These are phyloP conservation scores for Pulveroboletus sp. DNA, from an alignment of 1,284 basidiomycete genomes.

Conservation along the genomic window DNA sequence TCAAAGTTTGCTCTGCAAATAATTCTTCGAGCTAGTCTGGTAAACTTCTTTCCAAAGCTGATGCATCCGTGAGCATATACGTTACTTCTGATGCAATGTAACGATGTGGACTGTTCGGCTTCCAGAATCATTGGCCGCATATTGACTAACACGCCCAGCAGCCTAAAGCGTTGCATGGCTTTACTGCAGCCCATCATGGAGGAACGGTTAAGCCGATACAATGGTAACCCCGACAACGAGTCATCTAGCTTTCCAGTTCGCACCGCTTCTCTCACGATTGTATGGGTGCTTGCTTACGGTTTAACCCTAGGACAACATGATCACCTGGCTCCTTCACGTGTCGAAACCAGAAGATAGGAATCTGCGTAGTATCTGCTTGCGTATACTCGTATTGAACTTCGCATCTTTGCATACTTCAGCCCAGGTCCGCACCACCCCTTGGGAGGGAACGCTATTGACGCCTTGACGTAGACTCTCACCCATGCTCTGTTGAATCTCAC, in stretches of 20 bases:
- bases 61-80: constrained; percentile 36
- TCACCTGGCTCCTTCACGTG: constrained; percentile 49
- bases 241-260: constrained; percentile 27
- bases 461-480: constrained; percentile 34
- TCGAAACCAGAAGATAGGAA: constrained; percentile 36
- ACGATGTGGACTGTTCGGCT: constrained; percentile 19
- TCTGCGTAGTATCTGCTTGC: constrained; percentile 37
- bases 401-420: constrained; percentile 45
- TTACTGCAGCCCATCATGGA: constrained; percentile 37
- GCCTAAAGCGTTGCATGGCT: constrained; percentile 33
- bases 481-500: constrained; percentile 43
- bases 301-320: constrained; percentile 43
- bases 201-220: constrained; percentile 30
- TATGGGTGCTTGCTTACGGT: constrained; percentile 8
- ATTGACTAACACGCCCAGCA: constrained; percentile 38
- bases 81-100: constrained; percentile 3
- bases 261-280: constrained; percentile 13
- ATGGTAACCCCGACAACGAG: constrained; percentile 15
- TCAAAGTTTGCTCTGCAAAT: constrained; percentile 39
- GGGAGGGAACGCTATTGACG: background rate
- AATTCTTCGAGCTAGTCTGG: constrained; percentile 33
- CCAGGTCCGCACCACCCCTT: constrained; percentile 32
- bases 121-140: constrained; percentile 37
- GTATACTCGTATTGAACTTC: constrained; percentile 48
- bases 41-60: constrained; percentile 37